Base-by-base conservation (phyloP, 2,329 filamentous ascomycete species). In the Botrytis galanthina region DNA sequence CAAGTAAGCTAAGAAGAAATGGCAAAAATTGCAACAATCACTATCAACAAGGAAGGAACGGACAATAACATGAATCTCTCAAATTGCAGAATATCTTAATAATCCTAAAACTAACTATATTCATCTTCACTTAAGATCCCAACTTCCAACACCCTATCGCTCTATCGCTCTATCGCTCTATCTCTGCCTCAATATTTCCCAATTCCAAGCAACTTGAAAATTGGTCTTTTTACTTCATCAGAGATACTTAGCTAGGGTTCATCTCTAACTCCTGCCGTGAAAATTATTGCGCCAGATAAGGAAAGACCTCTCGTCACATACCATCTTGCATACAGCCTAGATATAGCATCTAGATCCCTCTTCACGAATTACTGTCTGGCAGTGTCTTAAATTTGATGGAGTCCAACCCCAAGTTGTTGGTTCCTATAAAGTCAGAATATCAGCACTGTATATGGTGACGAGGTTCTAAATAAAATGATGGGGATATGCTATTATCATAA, bases 361-460 rank as follows among this genome's bases (percentile, higher is more conserved):
- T 12, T 57, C 48, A 10, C 66, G 66, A 32, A 57, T 37, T 29
- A 69, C 48, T 8, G 66, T 69, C 29, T 57, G 48, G 14, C 66
- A 69, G 9, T 37, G 29, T 35, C 66, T 29, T 42, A 69, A 51
- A 18, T 57, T 69, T 57, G 66, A 69, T 32, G 66, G 66, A 42
- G 12, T n/a, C 66, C 66, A 69, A 2, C 39, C 10, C 66, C 66
- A 69, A 3, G 7, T 20, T 7, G 20, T 54, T 42, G 48, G 35
- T 26, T 10, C 7, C 66, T 69, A 6, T 7, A 8, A 39, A 54
- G 3, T 7, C 37, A 26, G 4, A 42, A 26, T 12, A 20, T 69
- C 12, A 69, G 48, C 57, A 44, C 20, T 3, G 0, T 8, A 6
- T 18, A 29, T 5, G 22, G 22, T 6, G 29, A 10, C 4, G 16